A percentile compares a stretch with the other conserved stretches of the same genome.
These are phyloP conservation scores for Populus hybrid DNA, from an alignment of 441 rosid species.

Conservation along the genomic window DNA sequence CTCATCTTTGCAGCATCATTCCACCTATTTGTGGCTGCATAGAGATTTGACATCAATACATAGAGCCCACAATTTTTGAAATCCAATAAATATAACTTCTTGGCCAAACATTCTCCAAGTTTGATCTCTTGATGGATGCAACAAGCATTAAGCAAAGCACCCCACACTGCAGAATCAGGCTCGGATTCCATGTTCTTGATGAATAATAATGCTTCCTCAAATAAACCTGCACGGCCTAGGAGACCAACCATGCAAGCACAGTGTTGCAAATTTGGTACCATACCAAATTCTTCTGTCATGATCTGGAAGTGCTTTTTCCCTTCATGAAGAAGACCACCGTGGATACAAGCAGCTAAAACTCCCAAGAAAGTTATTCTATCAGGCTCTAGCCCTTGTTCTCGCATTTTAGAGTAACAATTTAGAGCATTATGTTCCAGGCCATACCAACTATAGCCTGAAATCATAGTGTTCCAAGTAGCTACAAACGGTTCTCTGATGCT, in stretches of 20 bases:
- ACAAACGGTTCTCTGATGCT: slow-evolving; percentile 47
- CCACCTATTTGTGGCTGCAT: slow-evolving; percentile 70
- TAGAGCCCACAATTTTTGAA: slow-evolving; percentile 68
- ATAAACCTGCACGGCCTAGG: slow-evolving; percentile 56
- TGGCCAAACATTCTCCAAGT: slow-evolving; percentile 78
- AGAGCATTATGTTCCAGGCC: slow-evolving; percentile 62
- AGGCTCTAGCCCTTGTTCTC: slow-evolving; percentile 46
- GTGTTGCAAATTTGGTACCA: slow-evolving; percentile 66
- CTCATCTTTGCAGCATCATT: slow-evolving; percentile 67
- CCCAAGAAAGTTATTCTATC: slow-evolving; percentile 79
- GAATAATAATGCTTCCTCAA: slow-evolving; percentile 55
- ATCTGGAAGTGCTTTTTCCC: slow-evolving; percentile 53
- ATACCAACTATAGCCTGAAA: slow-evolving; percentile 63
- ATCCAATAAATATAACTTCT: slow-evolving; percentile 64
- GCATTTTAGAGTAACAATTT: slow-evolving; percentile 47
- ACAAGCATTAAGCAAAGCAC: slow-evolving; percentile 69
- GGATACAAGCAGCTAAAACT: slow-evolving; percentile 65
- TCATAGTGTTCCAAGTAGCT: slow-evolving; percentile 77
- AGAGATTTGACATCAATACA: slow-evolving; percentile 86
- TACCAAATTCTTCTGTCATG: slow-evolving; percentile 54
- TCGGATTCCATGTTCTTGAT: slow-evolving; percentile 43
- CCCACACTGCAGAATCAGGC: slow-evolving; percentile 84
- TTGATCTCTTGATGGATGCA: slow-evolving; percentile 58
- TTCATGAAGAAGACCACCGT: slow-evolving; percentile 62
- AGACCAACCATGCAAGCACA: slow-evolving; percentile 70